Base-by-base conservation (phyloP, 1,139 yeast species). In the Debaryomyces subglobosus region DNA sequence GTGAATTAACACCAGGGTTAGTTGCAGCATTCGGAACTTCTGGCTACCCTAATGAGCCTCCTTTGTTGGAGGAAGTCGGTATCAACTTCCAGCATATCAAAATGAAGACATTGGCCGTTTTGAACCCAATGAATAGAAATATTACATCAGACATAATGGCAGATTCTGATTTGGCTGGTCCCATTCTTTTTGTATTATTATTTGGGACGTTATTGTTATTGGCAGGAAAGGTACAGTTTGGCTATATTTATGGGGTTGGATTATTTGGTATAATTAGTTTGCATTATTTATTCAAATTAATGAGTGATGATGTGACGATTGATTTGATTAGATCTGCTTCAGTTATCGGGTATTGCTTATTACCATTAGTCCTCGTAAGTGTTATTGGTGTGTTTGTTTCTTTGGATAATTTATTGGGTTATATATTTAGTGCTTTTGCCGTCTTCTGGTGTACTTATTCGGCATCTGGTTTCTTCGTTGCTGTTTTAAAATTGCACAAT, bases 171-270 rank as follows among this genome's bases (percentile, higher is more conserved):
- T 77, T 94, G 58, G 97, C 98, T 0, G 99, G 99, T 0, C 99
- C 99, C 1, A 79, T 94, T 39, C 72, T 95, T 45, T 95, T 94
- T 68, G 95, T 95, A 56, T 74, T 94, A 49, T 68, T 91, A 49
- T 92, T 92, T 65, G 99, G 97, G n/a, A 80, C 91, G 1, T 82
- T 88, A 53, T 71, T 95, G 46, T 72, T 92, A 48, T 74, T 91
- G 42, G 81, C 96, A 1, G 99, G 99, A 12, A 94, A 92, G 64
- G 90, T 92, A 16, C 98, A 94, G 65, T 94, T 94, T 65, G 98
- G 99, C 3, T 95, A 95, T 67, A 89, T 94, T 47, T 94, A 94
- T 62, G 99, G 99, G 24, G 96, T 94, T 40, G 99, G 97, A 0
- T 72, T 95, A 45, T 85, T 92, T 58, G 99, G 99, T 12, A 88